Base-by-base conservation (phyloP, 108 stramenopile species). In the Parmales sp. region DNA sequence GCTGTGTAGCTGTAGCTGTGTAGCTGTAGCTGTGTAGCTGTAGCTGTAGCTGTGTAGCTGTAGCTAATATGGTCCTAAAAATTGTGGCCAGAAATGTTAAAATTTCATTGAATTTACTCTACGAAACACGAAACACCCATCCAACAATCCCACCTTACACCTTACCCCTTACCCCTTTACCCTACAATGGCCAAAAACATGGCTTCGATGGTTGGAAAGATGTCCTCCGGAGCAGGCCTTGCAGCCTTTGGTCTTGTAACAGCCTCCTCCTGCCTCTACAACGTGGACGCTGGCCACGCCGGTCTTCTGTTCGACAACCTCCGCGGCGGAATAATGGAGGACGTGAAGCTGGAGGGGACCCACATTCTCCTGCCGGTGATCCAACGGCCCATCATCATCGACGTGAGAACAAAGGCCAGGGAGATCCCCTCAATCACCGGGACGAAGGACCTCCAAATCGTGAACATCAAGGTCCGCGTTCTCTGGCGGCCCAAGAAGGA, bases 391-490 rank as follows among this genome's bases (percentile, higher is more conserved):
- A 77, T 92, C 72, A 91, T 98, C 68, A 93, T 98, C 44, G 95
- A 96, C 74, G 86, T 99, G 28, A 88, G 99, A 45, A 86, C 91
- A 31, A 90, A 91, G 68, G 94, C 99, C 5, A 83, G 95, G 39
- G 94, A 95, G 65, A 96, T 99, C 73, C 91, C 94, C 45, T 93
- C 88, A 50, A 78, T 90, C 38, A 94, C 93, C n/a, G 91, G 97
- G 51, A 98, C 99, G 41, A 99, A 98, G 87, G 99, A 99, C 83
- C 76, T 99, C 65, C 99, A 99, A 74, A 97, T 94, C 93, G 99
- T 98, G 34, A 98, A 95, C 79, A 99, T 99, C 78, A 93, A 93
- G 64, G 78, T 99, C 23, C 84, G 95, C 39, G 99, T 99, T 8
- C 82, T 99, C 45, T 95, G 95, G 82, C 75, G 96, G 64, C 99